A percentile compares a stretch with the other conserved stretches of the same genome.
Evolutionary conservation across 805 yeast genomes (phyloP).

Genomic region (Yarrowia sp.): DNA sequence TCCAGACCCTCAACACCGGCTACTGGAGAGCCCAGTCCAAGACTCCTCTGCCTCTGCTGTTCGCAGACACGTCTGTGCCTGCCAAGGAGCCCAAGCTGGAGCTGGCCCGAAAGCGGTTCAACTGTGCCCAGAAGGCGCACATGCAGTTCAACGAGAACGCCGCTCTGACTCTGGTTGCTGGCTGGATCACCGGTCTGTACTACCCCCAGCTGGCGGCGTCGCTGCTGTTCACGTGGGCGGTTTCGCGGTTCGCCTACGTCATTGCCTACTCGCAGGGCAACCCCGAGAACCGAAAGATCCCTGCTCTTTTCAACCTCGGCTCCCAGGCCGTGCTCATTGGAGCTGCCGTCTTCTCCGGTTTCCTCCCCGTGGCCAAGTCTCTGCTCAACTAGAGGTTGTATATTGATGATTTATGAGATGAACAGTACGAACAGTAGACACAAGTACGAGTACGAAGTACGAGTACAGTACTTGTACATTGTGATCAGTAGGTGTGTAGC

Average conservation of each 20-base stretch:
- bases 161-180: slow-evolving; percentile 17
- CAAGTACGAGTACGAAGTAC: neutral
- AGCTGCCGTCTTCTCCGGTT: neutral
- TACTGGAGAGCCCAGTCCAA: slow-evolving; percentile 18
- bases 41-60: slow-evolving; percentile 29
- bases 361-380: neutral
- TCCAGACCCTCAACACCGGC: slow-evolving; percentile 24
- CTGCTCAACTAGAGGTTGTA: too few relatives aligned
- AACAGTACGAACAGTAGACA: too few relatives aligned
- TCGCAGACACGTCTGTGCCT: slow-evolving; percentile 33
- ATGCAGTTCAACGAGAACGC: slow-evolving; percentile 39
- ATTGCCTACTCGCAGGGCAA: slow-evolving; percentile 34
- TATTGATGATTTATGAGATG: too few relatives aligned
- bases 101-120: slow-evolving; percentile 29
- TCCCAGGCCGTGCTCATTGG: slow-evolving; percentile 27
- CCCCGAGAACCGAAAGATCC: slow-evolving; percentile 26
- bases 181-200: slow-evolving; percentile 28
- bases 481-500: too few relatives aligned
- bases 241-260: slow-evolving; percentile 20
- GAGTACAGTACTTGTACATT: too few relatives aligned
- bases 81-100: slow-evolving; percentile 33
- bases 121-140: slow-evolving; percentile 41
- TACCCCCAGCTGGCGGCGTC: slow-evolving; percentile 23
- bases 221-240: slow-evolving; percentile 32
- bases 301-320: neutral